phyloP scores from a whole-genome alignment of 345 rosid species.

The Salix viminalis region DNA sequence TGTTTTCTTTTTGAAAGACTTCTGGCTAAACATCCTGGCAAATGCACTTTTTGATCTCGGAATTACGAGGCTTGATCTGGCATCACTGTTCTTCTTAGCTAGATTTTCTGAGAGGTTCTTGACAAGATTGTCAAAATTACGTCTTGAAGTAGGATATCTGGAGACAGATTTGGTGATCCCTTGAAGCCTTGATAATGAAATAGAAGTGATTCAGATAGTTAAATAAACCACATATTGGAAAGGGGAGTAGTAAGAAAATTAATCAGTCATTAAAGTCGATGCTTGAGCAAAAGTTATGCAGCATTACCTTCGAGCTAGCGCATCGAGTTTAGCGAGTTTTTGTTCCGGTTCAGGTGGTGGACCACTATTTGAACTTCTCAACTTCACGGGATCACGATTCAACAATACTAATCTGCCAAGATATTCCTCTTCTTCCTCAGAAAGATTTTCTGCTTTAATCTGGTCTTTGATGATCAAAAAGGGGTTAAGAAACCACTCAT shows the following conservation, averaged over 20 bases:
- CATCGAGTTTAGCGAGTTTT: constrained; percentile 79
- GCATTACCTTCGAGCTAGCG: constrained; percentile 82
- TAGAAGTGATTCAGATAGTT: background rate
- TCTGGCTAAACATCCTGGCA: constrained; percentile 50
- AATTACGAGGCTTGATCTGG: constrained; percentile 21
- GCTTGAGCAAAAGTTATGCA: background rate
- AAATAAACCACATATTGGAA: background rate
- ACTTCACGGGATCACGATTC: constrained; percentile 53
- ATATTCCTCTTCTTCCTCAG: constrained; percentile 70
- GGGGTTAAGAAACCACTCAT: constrained; percentile 90
- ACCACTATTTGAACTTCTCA: constrained; percentile 45
- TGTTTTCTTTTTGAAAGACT: constrained; percentile 51
- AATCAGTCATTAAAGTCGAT: too few relatives aligned
- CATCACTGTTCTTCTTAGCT: constrained; percentile 42
- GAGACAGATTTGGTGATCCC: constrained; percentile 78
- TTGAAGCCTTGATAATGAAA: constrained; percentile 43
- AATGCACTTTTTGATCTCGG: constrained; percentile 55
- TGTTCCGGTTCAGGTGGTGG: constrained; percentile 65
- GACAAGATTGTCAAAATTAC: constrained; percentile 54
- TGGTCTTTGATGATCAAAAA: constrained; percentile 84
- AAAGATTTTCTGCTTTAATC: constrained; percentile 66
- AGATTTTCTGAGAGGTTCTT: constrained; percentile 55
- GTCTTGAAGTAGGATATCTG: constrained; percentile 76
- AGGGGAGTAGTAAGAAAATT: background rate
- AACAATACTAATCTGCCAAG: constrained; percentile 66